Conservation (phyloP, 2,329 filamentous ascomycete species). For the Colletotrichum noveboracense region DNA sequence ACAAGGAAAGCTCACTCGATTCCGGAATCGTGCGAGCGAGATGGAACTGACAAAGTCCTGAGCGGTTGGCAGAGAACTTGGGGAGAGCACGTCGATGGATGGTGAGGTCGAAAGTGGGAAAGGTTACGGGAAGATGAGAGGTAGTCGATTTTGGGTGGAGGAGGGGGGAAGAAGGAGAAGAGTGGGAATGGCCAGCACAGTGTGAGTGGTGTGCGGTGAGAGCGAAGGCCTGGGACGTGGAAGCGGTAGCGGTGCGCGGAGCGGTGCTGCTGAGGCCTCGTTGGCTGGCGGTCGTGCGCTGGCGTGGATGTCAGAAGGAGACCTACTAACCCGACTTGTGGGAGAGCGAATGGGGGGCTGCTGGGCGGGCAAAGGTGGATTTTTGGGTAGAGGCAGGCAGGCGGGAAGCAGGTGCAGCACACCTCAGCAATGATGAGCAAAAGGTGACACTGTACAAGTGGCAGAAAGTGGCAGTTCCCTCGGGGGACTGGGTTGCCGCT, state of each 20-base stretch:
- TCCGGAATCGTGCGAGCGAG: constrained; percentile 22
- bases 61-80: constrained; percentile 23
- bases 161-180: constrained; percentile 26
- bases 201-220: constrained; percentile 14
- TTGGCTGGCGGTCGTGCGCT: constrained; percentile 6
- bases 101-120: constrained; percentile 25
- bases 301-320: constrained; percentile 21
- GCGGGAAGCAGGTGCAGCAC: not conserved
- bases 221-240: not conserved
- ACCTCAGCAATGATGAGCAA: not conserved
- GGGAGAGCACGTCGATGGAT: constrained; percentile 23
- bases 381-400: constrained; percentile 1
- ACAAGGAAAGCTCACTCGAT: constrained; percentile 23
- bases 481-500: constrained; percentile 13
- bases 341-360: constrained; percentile 13
- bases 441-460: constrained; percentile 12
- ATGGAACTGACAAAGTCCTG: constrained; percentile 22
- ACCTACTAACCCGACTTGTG: constrained; percentile 21
- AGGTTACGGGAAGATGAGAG: constrained; percentile 23
- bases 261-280: constrained; percentile 4
- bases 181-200: constrained; percentile 23
- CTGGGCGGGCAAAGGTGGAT: not conserved
- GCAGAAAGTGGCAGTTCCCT: constrained; percentile 15
- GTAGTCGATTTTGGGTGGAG: constrained; percentile 24
- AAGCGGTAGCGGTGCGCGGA: not conserved